Base-by-base conservation (phyloP, 116 monocot species). In the Thalassia testudinum region DNA sequence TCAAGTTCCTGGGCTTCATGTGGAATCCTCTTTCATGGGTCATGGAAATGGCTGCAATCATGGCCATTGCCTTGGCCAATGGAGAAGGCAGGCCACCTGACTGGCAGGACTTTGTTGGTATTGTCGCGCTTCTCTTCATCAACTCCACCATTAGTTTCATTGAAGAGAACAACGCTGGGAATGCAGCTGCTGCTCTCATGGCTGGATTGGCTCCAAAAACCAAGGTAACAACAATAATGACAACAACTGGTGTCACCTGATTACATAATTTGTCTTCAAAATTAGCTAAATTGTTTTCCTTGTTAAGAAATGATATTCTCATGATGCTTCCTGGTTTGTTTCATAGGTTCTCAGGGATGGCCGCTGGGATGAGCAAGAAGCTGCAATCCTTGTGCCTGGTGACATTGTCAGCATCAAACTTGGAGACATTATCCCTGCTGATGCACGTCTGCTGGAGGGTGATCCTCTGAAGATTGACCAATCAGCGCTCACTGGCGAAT, bases 11-110 rank as follows among this genome's bases (percentile, higher is more conserved):
- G 29, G 91, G 91, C 19, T 91, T 91, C 64, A 91, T 91, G 91
- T 91, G 91, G 86, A 91, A 91, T 54, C 91, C 91, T 1, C 76
- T 91, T 1, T 91, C 91, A 12, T 91, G 91, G 91, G 91, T 91
- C 66, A 93, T 93, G 93, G 93, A 93, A 48, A 83, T 84, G 78
- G 93, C 93, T 27, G 93, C 93, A 0, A 64, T 93, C 45, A 87
- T 93, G 87, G 93, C 93, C 44, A 87, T 93, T 61, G 93, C 78
- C 2, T 57, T 90, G 43, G 90, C 90, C 43, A 90, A 90, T 48
- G 90, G 90, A 11, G 80, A 56, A 1, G 88, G 88, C 15, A 79
- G 63, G 47, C 74, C 76, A 15, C 88, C 88, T 27, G 88, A 88
- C 54, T 88, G 88, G 88, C 71, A 88, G 63, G 88, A 88, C 47